Conservation (phyloP, 2,329 filamentous ascomycete species). For the Paecilomyces niveus region DNA sequence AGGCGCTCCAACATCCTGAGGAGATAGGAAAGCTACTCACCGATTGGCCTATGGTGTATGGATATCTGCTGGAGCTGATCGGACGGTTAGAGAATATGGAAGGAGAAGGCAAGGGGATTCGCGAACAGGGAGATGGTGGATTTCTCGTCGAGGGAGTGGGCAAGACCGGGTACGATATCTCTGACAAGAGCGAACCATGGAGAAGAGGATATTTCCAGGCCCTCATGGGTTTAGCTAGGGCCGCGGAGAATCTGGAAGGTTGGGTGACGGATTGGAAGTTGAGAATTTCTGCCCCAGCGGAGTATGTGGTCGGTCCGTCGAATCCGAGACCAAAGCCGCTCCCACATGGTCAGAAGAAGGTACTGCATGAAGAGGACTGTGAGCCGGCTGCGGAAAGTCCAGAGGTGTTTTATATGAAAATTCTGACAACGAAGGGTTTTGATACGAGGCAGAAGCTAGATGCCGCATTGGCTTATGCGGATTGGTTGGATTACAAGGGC, state of each 20-base stretch:
- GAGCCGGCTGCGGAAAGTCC: slow-evolving; percentile 61
- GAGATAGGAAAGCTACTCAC: slow-evolving; percentile 46
- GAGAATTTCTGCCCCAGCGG: slow-evolving; percentile 60
- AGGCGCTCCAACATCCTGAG: slow-evolving; percentile 51
- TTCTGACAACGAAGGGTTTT: slow-evolving; percentile 75
- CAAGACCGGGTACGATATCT: slow-evolving; percentile 59
- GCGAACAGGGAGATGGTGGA: slow-evolving; percentile 47
- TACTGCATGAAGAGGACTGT: slow-evolving; percentile 70
- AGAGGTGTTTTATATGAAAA: slow-evolving; percentile 71
- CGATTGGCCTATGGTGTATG: slow-evolving; percentile 64
- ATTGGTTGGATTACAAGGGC: slow-evolving; percentile 75
- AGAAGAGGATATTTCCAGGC: slow-evolving; percentile 76
- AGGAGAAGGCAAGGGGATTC: slow-evolving; percentile 61
- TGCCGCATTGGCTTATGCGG: slow-evolving; percentile 74
- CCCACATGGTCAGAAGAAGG: slow-evolving; percentile 52
- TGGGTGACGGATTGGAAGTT: slow-evolving; percentile 65
- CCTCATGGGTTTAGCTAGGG: slow-evolving; percentile 67
- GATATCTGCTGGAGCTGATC: slow-evolving; percentile 54
- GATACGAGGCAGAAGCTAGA: slow-evolving; percentile 70
- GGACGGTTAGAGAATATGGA: slow-evolving; percentile 61
- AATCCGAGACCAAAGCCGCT: slow-evolving; percentile 74
- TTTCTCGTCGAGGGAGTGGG: slow-evolving; percentile 50
- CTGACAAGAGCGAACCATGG: slow-evolving; percentile 74
- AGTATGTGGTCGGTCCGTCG: slow-evolving; percentile 71
- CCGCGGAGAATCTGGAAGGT: slow-evolving; percentile 74